phyloP scores from a whole-genome alignment of 2,329 filamentous ascomycete species.

The Teratosphaeria zuluensis region DNA sequence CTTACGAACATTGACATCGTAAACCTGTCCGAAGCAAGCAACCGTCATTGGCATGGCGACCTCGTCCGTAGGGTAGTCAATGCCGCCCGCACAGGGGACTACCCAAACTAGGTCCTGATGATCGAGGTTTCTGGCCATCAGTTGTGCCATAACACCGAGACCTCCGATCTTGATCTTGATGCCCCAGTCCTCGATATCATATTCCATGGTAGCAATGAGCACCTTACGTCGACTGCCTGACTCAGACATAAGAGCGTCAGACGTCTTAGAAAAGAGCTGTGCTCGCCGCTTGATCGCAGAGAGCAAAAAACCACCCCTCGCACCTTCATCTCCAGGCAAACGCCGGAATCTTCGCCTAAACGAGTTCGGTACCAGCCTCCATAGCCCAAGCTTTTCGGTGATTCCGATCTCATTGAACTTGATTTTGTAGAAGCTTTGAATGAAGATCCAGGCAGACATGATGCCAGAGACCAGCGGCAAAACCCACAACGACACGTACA shows the following conservation, averaged over 20 bases:
- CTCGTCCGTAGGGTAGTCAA: constrained; percentile 53
- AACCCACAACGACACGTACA: constrained; percentile 46
- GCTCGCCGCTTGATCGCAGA: constrained; percentile 4
- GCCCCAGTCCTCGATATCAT: constrained; percentile 60
- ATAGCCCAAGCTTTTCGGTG: constrained; percentile 35
- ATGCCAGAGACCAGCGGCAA: constrained; percentile 44
- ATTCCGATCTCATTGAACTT: constrained; percentile 53
- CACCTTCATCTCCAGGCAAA: neutral
- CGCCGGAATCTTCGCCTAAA: too few species aligned
- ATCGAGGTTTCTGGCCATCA: constrained; percentile 58
- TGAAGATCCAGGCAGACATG: constrained; percentile 46
- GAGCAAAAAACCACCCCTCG: constrained; percentile 13
- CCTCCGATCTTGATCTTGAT: constrained; percentile 66
- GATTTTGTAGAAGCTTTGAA: constrained; percentile 53
- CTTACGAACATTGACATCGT: constrained; percentile 47
- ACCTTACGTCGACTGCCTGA: constrained; percentile 28
- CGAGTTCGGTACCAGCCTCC: constrained; percentile 13
- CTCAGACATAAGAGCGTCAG: too few species aligned
- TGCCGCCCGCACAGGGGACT: constrained; percentile 46
- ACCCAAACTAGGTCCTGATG: constrained; percentile 56
- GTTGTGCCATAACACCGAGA: constrained; percentile 59
- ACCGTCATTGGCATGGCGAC: constrained; percentile 52
- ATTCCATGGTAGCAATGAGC: constrained; percentile 62
- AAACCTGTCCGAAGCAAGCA: constrained; percentile 50
- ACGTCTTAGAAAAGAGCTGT: constrained; percentile 9